Conservation (phyloP, 2,329 filamentous ascomycete species). For the Pyricularia pennisetigena region DNA sequence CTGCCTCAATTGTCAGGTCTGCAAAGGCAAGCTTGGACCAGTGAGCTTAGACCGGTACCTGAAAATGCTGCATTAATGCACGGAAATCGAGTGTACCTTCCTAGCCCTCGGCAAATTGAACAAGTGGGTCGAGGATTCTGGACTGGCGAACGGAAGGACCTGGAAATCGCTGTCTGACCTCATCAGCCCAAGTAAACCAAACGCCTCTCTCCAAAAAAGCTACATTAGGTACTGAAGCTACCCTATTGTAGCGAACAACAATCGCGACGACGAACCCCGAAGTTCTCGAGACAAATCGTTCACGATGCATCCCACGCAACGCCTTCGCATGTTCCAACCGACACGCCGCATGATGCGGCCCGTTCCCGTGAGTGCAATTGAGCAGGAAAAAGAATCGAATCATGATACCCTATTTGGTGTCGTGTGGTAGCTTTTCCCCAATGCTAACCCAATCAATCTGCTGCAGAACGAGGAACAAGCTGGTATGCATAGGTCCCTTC, state of each 20-base stretch:
- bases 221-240: conserved; percentile 1
- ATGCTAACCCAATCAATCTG: conserved; percentile 18
- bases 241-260: conserved; percentile 5
- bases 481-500: conserved; percentile 39
- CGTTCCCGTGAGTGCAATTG: conserved; percentile 49
- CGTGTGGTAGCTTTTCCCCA: neutral
- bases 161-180: neutral
- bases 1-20: conserved; percentile 1
- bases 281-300: conserved; percentile 14
- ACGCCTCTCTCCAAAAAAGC: neutral
- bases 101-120: neutral
- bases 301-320: conserved; percentile 57
- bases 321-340: conserved; percentile 58
- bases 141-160: neutral
- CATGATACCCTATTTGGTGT: conserved; percentile 10
- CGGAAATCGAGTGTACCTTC: neutral
- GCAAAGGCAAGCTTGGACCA: neutral
- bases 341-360: conserved; percentile 59
- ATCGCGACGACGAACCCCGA: neutral
- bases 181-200: conserved; percentile 1
- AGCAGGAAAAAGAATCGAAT: neutral
- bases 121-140: neutral
- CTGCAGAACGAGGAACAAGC: conserved; percentile 56
- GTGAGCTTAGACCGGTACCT: neutral
- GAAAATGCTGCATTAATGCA: neutral